Base-by-base conservation (phyloP, 768 basidiomycete genomes). In the Lactarius akahatsu region DNA sequence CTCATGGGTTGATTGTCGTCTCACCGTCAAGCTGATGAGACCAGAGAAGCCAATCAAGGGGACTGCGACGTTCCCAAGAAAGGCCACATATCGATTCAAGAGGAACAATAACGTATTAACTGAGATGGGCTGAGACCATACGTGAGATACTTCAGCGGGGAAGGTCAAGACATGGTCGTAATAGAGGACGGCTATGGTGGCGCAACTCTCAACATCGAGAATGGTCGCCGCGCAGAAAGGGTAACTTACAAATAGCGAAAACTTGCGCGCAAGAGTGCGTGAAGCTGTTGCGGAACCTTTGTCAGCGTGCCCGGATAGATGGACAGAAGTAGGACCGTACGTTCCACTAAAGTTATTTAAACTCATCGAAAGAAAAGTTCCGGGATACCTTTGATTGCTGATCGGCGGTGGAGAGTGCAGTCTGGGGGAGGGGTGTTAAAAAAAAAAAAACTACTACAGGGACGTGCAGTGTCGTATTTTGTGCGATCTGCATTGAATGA, bases 81-180 rank as follows among this genome's bases (percentile, higher is more conserved):
- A 76, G 2, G 81, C 76, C 36, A 81, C 68, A 63, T 86, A 86
- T 6, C 84, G 81, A 66, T 83, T 83, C 40, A 82, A 57, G 58
- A 82, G 79, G 72, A 85, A 85, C 70, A 80, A 76, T 38, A 77
- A 76, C 2, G 81, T 75, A 61, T 81, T 79, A 10, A 68, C 59
- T 1, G 73, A 75, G 61, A 78, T 79, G 1, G 77, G 78, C 55
- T 77, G 75, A 61, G 73, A 73, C 85, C 85, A 86, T 6, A 86
- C 70, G 59, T 78, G 77, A 18, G 74, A 70, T 43, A 82, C 71
- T 69, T 85, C 84, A 23, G 72, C 71, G n/a, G 69, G 65, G 28
- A 76, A 68, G 6, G 77, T 77, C 58, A 76, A 56, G 36, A 73
- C 4, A 61, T 72, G 72, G 71, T 77, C 76, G 68, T 76, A 77